phyloP scores from a whole-genome alignment of 768 basidiomycete species.

The Tulasnella sp. region DNA sequence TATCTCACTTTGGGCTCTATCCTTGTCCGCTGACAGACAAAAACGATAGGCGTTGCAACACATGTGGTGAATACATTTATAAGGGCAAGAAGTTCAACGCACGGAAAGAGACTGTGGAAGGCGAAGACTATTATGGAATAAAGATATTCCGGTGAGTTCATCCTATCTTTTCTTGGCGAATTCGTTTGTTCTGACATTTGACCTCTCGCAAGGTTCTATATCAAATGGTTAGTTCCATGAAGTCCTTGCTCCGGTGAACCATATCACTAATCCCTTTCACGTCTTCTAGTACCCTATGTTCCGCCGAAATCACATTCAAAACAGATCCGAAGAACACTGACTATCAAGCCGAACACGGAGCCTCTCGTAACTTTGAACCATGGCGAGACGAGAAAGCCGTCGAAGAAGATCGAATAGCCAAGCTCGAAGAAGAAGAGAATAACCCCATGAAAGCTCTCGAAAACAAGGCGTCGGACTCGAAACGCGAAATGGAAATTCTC shows the following conservation, averaged over 20 bases:
- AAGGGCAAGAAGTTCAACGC: slow-evolving; percentile 99
- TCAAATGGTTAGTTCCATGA: slow-evolving; percentile 56
- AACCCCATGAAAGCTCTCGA: slow-evolving; percentile 97
- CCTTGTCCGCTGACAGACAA: not conserved
- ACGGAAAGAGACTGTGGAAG: slow-evolving; percentile 93
- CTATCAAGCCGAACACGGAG: slow-evolving; percentile 88
- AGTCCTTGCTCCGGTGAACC: not conserved
- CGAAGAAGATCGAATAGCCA: slow-evolving; percentile 71
- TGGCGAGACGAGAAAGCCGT: slow-evolving; percentile 76
- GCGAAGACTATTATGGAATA: slow-evolving; percentile 96
- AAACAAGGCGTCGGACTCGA: slow-evolving; percentile 81
- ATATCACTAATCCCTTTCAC: not conserved
- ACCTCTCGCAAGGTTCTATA: slow-evolving; percentile 45
- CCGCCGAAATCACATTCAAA: slow-evolving; percentile 98
- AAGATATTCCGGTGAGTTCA: slow-evolving; percentile 59
- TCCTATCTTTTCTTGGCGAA: not conserved
- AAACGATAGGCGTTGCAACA: slow-evolving; percentile 64
- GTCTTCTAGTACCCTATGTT: slow-evolving; percentile 70
- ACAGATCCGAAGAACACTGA: slow-evolving; percentile 98
- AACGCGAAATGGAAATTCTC: slow-evolving; percentile 96
- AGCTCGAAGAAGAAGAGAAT: slow-evolving; percentile 83
- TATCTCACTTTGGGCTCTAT: slow-evolving; percentile 9
- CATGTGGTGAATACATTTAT: slow-evolving; percentile 97
- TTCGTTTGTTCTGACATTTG: not conserved
- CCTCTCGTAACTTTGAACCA: slow-evolving; percentile 94